phyloP scores from a whole-genome alignment of 2,329 filamentous ascomycete species.

The Rugonectria rugulosa region DNA sequence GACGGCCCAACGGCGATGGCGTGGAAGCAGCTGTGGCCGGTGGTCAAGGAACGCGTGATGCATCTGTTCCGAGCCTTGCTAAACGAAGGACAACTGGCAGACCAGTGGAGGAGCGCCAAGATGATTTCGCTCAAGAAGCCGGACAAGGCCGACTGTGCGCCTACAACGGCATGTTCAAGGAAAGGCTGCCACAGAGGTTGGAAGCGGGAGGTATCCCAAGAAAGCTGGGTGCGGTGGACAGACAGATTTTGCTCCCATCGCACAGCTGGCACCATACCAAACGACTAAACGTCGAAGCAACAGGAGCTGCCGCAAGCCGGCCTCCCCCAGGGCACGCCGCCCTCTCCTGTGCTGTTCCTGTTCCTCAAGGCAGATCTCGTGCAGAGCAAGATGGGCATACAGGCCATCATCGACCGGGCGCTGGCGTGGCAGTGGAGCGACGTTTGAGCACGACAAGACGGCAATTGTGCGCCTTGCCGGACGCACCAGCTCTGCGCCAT shows the following conservation, averaged over 20 bases:
- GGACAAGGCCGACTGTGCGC: neutral
- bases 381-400: slow-evolving; percentile 34
- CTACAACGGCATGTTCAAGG: neutral
- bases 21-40: slow-evolving; percentile 1
- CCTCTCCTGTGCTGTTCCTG: slow-evolving; percentile 17
- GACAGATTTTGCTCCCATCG: slow-evolving; percentile 22
- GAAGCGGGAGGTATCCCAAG: no score
- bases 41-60: neutral
- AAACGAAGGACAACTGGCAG: neutral
- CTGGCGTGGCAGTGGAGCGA: neutral
- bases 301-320: slow-evolving; percentile 1
- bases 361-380: slow-evolving; percentile 50
- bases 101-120: slow-evolving; percentile 26
- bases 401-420: neutral
- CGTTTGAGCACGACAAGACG: neutral
- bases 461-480: neutral
- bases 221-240: no score
- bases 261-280: slow-evolving; percentile 15
- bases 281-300: slow-evolving; percentile 6
- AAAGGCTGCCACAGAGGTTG: no score
- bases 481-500: neutral
- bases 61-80: neutral
- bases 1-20: neutral
- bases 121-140: neutral
- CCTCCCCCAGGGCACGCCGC: neutral